Evolutionary conservation across 768 basidiomycete genomes (phyloP).

Genomic region (Cubamyces sp.): DNA sequence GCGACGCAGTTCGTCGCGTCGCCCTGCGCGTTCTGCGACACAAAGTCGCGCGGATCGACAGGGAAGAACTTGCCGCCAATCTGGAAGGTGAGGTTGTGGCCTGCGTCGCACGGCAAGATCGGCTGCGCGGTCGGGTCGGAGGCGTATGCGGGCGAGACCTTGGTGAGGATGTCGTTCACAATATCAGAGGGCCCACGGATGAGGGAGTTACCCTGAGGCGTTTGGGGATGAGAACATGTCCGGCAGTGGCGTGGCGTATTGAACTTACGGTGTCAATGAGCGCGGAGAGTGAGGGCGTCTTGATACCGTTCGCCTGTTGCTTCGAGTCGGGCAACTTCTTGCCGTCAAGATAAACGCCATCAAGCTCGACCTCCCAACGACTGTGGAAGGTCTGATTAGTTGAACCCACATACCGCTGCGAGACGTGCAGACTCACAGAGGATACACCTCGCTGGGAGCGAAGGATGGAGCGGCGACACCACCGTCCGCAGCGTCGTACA

Average conservation of each 20-base stretch:
- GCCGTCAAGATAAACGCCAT: conserved; percentile 76
- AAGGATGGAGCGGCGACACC: conserved; percentile 61
- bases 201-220: conserved; percentile 71
- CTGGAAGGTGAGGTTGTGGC: conserved; percentile 67
- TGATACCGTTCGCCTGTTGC: conserved; percentile 48
- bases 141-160: conserved; percentile 42
- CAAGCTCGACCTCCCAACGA: conserved; percentile 71
- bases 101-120: conserved; percentile 58
- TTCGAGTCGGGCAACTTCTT: conserved; percentile 58
- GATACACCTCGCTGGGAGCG: conserved; percentile 61
- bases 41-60: conserved; percentile 77
- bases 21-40: conserved; percentile 43
- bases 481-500: conserved; percentile 54
- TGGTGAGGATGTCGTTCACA: conserved; percentile 47
- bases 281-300: conserved; percentile 51
- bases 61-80: conserved; percentile 75
- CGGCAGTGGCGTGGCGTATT: neutral
- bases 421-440: conserved; percentile 26
- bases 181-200: conserved; percentile 76
- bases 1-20: conserved; percentile 51
- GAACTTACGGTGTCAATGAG: conserved; percentile 69
- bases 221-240: neutral
- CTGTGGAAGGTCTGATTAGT: conserved; percentile 5
- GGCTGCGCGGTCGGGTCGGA: conserved; percentile 24
- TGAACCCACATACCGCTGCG: neutral